Conservation (phyloP, 1,284 basidiomycete species). For the Apiotrichum gracile region DNA sequence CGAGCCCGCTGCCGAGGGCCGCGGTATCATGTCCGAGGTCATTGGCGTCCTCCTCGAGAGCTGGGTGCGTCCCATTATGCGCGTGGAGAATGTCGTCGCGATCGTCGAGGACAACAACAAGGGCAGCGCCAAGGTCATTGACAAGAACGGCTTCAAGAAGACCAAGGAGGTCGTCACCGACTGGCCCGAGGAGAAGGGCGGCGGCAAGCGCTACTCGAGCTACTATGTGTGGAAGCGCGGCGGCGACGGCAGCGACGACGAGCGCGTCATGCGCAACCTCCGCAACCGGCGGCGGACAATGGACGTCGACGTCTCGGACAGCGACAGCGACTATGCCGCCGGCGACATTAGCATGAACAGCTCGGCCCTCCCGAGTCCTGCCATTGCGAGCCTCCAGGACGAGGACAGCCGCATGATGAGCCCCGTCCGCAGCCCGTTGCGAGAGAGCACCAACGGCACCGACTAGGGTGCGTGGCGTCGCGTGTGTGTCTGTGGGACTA, state of each 20-base stretch:
- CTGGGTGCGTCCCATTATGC: conserved; percentile 10
- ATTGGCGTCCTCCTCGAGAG: conserved; percentile 7
- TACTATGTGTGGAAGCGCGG: conserved; percentile 8
- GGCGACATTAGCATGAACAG: not conserved
- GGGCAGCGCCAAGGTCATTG: conserved; percentile 3
- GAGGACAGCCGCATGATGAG: not conserved
- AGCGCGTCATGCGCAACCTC: conserved; percentile 2
- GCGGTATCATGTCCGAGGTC: conserved; percentile 13
- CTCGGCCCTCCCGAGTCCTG: not conserved
- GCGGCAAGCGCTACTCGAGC: conserved; percentile 9
- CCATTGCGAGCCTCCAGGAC: not conserved
- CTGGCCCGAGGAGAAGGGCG: conserved; percentile 26
- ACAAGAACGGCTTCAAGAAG: conserved; percentile 13
- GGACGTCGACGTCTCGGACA: not conserved
- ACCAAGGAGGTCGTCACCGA: conserved; percentile 2
- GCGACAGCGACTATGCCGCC: not conserved
- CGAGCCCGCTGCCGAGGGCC: conserved; percentile 11
- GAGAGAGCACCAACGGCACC: not conserved
- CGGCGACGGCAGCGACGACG: conserved; percentile 1
- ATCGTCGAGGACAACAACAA: conserved; percentile 14
- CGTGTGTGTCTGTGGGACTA: not conserved
- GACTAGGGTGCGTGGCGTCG: not conserved
- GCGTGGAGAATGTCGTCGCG: conserved; percentile 6
- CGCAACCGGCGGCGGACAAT: not conserved
- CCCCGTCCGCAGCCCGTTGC: not conserved